Conservation (phyloP, 352 stramenopile genomes). For the Pythium diclinum region DNA sequence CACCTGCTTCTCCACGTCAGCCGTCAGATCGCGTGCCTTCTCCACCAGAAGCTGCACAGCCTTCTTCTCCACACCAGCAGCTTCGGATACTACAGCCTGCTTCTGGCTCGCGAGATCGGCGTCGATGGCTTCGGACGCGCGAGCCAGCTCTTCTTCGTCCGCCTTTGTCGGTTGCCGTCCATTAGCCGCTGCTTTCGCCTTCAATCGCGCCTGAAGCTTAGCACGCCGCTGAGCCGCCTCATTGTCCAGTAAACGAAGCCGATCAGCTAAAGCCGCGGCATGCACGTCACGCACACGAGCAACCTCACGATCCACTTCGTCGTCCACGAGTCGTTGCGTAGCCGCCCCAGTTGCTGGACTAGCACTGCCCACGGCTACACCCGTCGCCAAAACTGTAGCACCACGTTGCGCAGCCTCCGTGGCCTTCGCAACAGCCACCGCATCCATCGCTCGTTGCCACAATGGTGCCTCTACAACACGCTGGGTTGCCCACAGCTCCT, state of each 20-base stretch:
- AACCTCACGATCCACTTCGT: slow-evolving; percentile 6
- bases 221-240: slow-evolving; percentile 11
- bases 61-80: not conserved
- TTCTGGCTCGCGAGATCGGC: not conserved
- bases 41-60: not conserved
- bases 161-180: not conserved
- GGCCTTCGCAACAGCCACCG: not conserved
- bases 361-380: too few species aligned
- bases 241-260: slow-evolving; percentile 1
- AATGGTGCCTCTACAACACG: not conserved
- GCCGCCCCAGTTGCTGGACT: too few species aligned
- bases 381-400: too few species aligned
- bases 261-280: not conserved
- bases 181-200: not conserved
- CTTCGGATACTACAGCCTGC: not conserved
- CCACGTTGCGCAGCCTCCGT: not conserved
- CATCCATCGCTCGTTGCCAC: not conserved
- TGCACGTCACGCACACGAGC: not conserved
- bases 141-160: slow-evolving; percentile 1
- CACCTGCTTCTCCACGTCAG: not conserved
- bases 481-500: not conserved
- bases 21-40: not conserved
- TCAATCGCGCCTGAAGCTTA: not conserved
- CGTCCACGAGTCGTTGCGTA: not conserved
- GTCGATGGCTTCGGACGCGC: not conserved